Conservation (phyloP, 495 filamentous ascomycete species). For the Aspergillus olivimuriae region DNA sequence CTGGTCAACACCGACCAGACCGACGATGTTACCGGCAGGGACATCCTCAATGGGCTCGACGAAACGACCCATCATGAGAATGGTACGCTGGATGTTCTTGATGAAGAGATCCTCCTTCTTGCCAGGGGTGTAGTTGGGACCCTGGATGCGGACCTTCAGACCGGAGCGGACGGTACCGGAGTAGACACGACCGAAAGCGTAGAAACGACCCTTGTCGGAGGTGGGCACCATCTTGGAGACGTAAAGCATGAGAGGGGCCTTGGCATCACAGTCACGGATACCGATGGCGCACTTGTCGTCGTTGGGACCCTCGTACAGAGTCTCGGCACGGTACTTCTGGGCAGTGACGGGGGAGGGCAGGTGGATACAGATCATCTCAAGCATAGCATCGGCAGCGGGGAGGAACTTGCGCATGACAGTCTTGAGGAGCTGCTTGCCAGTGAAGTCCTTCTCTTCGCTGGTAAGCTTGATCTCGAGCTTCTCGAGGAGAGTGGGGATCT, state of each 20-base stretch:
- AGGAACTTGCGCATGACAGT: conserved; percentile 97
- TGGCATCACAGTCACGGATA: conserved; percentile 97
- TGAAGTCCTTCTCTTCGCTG: conserved; percentile 81
- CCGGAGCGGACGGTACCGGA: conserved; percentile 94
- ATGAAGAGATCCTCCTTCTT: conserved; percentile 99
- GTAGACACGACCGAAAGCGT: conserved; percentile 99
- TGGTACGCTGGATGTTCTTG: conserved; percentile 99
- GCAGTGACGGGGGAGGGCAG: conserved; percentile 92
- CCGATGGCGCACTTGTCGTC: conserved; percentile 89
- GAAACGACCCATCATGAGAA: conserved; percentile 99
- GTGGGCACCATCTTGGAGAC: conserved; percentile 99
- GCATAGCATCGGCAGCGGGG: conserved; percentile 91
- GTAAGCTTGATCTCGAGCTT: conserved; percentile 92
- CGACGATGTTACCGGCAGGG: conserved; percentile 97
- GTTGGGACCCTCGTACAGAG: conserved; percentile 92
- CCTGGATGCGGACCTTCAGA: conserved; percentile 99
- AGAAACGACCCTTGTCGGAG: conserved; percentile 99
- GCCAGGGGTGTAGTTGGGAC: conserved; percentile 95
- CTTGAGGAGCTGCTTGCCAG: conserved; percentile 97
- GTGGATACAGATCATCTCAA: conserved; percentile 99
- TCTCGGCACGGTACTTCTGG: conserved; percentile 97
- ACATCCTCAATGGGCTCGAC: conserved; percentile 99
- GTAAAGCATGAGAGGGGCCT: conserved; percentile 98
- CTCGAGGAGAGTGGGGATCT: conserved; percentile 71
- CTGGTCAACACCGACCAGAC: conserved; percentile 98